These are phyloP conservation scores for Fusarium goolgardi DNA, from an alignment of 2,329 filamentous ascomycete species.

Conservation along the genomic window DNA sequence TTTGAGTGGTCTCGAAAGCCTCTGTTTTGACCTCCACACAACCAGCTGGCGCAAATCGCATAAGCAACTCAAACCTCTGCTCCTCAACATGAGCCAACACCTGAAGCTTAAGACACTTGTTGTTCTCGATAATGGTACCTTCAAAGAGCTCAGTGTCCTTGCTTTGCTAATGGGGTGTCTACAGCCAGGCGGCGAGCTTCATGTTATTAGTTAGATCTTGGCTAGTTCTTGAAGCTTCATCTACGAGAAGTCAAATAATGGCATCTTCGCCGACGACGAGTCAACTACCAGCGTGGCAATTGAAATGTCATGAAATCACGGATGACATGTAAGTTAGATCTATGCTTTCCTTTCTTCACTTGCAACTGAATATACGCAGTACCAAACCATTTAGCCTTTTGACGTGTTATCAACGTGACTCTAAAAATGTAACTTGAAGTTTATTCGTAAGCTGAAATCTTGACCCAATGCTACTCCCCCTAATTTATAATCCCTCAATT, in stretches of 20 bases:
- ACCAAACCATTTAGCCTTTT: neutral
- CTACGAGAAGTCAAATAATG: neutral
- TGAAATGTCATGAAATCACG: no score
- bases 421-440: slow-evolving; percentile 14
- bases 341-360: neutral
- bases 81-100: slow-evolving; percentile 3
- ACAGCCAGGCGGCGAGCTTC: slow-evolving; percentile 21
- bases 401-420: neutral
- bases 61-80: neutral
- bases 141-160: neutral
- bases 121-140: neutral
- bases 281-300: neutral
- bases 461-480: neutral
- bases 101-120: slow-evolving; percentile 30
- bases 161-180: slow-evolving; percentile 20
- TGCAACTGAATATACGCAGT: neutral
- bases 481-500: neutral
- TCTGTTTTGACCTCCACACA: slow-evolving; percentile 21
- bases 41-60: neutral
- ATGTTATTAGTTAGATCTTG: neutral
- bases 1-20: slow-evolving; percentile 20
- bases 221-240: neutral
- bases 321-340: no score
- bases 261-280: neutral
- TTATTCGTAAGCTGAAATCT: neutral